Evolutionary conservation across 371 early-diverging fungal species (phyloP).

Genomic region (Umbelopsis sp.): DNA sequence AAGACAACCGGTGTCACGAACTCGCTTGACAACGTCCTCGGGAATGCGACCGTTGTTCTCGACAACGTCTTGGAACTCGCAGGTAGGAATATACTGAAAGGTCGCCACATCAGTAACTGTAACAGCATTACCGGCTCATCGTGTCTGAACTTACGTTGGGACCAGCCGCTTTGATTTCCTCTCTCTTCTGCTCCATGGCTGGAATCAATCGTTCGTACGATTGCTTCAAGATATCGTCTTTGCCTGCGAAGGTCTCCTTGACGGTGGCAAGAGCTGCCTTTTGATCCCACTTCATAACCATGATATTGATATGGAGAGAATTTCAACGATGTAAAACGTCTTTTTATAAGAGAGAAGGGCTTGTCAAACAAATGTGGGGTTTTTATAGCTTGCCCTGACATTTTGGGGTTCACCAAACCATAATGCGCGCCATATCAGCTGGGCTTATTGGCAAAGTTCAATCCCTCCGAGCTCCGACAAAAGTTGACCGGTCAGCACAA

Average conservation of each 20-base stretch:
- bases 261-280: neutral
- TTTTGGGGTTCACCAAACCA: no score
- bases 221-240: neutral
- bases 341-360: no score
- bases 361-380: no score
- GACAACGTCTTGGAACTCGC: neutral
- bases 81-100: constrained; percentile 3
- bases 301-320: neutral
- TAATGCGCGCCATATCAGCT: no score
- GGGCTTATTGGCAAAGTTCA: no score
- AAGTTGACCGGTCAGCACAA: no score
- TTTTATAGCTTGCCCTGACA: no score
- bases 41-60: constrained; percentile 2
- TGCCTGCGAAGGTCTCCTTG: neutral
- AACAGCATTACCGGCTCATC: neutral
- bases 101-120: neutral
- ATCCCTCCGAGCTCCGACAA: no score
- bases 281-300: neutral
- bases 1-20: neutral
- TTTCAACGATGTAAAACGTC: no score
- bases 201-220: neutral
- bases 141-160: neutral
- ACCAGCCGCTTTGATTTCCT: neutral
- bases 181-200: neutral
- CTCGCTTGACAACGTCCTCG: neutral